Base-by-base conservation (phyloP, 805 yeast genomes). In the Myxozyma vanderwaltii region DNA sequence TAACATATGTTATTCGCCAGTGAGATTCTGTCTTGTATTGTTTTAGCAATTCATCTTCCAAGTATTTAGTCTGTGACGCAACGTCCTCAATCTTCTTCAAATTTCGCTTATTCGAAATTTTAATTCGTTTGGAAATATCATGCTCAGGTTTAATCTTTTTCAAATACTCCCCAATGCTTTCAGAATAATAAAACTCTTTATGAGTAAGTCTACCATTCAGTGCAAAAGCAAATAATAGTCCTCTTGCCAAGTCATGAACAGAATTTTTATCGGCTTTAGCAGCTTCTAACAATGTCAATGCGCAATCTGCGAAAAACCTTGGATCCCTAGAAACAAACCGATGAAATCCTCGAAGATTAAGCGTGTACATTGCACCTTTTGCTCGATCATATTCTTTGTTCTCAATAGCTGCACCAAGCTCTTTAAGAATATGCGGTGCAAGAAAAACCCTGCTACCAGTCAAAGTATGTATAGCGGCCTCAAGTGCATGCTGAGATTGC, bases 401-500 rank as follows among this genome's bases (percentile, higher is more conserved):
- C 0, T 74, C 73, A 3, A 90, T 63, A 0, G 88, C 85, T 15
- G 73, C 73, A 5, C 79, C 71, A 17, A 88, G 73, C 1, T 78
- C 74, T 7, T 75, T 75, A 24, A 90, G 72, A 1, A 88, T 74
- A 17, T 73, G 68, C 10, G 77, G 77, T 1, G 86, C 70, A 38
- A 89, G 80, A 1, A 79, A 70, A 19, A 81, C 77, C 60, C 87
- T 85, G 0, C 90, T 81, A 0, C 89, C 88, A 63, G 84, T 79
- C 3, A 92, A 75, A 58, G 87, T 82, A 66, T 84, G 86, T 79
- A 88, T 81, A 0, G 88, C 83, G 29, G 86, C 85, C 1, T 83
- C 79, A 56, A 94, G 73, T 1, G 87, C 81, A 0, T 80, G 72
- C 55, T 87, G 89, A 0, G 96, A 95, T 21, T 86, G 81, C 8